A percentile compares a stretch with the other conserved stretches of the same genome.
Evolutionary conservation across 1,139 yeast genomes (phyloP).

Genomic region (Yamadazyma dushanensis): DNA sequence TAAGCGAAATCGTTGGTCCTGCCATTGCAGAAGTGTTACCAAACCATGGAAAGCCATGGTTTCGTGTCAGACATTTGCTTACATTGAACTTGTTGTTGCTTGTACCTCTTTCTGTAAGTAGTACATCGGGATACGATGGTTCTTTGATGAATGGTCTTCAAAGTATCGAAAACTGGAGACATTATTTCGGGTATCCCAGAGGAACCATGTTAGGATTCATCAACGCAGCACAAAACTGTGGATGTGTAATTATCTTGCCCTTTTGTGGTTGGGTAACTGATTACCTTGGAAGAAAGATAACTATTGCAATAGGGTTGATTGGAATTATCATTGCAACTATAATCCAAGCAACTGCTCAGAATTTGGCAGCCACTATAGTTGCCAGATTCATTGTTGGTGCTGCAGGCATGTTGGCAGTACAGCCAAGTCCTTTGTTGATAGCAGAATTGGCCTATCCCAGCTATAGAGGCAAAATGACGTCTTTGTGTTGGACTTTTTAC

Average conservation of each 20-base stretch:
- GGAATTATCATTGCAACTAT: constrained; percentile 10
- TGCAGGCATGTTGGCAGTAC: constrained; percentile 63
- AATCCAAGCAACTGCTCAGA: constrained; percentile 11
- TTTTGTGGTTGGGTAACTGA: constrained; percentile 17
- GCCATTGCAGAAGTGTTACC: constrained; percentile 18
- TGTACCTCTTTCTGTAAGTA: constrained; percentile 16
- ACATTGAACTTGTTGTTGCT: constrained; percentile 13
- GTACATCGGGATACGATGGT: constrained; percentile 23
- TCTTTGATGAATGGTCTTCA: constrained; percentile 20
- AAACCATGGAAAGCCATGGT: constrained; percentile 17
- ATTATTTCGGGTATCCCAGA: constrained; percentile 15
- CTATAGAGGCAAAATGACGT: constrained; percentile 57
- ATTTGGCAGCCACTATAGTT: constrained; percentile 46
- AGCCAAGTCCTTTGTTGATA: constrained; percentile 58
- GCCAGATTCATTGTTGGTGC: constrained; percentile 57
- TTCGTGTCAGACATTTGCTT: constrained; percentile 12
- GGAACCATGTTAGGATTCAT: constrained; percentile 23
- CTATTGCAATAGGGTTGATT: constrained; percentile 8
- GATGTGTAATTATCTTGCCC: constrained; percentile 15
- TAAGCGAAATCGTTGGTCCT: constrained; percentile 19
- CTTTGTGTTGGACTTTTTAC: constrained; percentile 57
- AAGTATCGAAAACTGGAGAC: constrained; percentile 17
- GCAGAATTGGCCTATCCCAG: constrained; percentile 61
- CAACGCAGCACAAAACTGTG: constrained; percentile 19
- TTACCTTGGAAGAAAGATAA: constrained; percentile 8